phyloP scores from a whole-genome alignment of 1,284 basidiomycete genomes.

The Phaffia rhodozyma region DNA sequence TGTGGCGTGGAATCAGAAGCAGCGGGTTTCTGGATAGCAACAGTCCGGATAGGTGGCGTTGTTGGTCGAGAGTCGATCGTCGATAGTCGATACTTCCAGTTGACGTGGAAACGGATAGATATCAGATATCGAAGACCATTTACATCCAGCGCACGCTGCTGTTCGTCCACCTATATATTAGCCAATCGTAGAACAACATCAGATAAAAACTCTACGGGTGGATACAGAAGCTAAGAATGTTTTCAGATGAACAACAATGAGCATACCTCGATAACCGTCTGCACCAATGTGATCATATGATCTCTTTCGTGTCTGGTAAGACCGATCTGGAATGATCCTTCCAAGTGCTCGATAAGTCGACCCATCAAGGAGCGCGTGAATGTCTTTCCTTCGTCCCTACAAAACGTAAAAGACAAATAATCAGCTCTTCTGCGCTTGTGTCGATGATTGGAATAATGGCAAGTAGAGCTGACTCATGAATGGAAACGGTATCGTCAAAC shows the following conservation, averaged over 20 bases:
- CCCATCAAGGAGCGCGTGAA: constrained; percentile 53
- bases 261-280: constrained; percentile 70
- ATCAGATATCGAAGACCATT: constrained; percentile 84
- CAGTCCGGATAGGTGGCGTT: neutral
- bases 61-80: neutral
- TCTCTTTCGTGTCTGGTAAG: constrained; percentile 64
- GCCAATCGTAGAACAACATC: neutral
- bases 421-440: neutral
- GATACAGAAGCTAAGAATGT: neutral
- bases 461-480: constrained; percentile 15
- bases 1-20: constrained; percentile 48
- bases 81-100: constrained; percentile 25
- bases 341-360: constrained; percentile 52
- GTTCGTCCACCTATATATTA: constrained; percentile 59
- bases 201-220: neutral
- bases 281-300: constrained; percentile 64
- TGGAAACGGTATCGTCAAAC: constrained; percentile 23
- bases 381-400: constrained; percentile 42
- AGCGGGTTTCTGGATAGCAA: neutral
- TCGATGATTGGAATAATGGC: neutral
- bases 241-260: neutral
- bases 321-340: constrained; percentile 52
- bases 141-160: constrained; percentile 68
- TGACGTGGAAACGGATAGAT: constrained; percentile 52
- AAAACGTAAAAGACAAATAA: neutral